Evolutionary conservation across 169 alveolate genomes (phyloP).

Genomic region (Plasmodium coatneyi): DNA sequence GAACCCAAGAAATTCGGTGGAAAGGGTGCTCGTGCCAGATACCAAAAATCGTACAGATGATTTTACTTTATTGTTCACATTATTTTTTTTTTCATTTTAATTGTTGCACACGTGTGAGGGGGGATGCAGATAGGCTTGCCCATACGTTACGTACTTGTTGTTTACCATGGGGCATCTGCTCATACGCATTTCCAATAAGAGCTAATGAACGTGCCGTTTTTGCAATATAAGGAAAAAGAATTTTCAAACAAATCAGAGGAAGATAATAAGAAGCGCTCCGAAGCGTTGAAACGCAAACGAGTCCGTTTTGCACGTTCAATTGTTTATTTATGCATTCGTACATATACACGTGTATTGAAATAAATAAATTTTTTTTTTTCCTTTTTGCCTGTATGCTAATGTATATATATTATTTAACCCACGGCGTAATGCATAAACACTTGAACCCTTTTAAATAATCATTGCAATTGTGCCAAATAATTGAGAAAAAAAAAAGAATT

Average conservation of each 20-base stretch:
- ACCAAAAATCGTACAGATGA: constrained; percentile 99
- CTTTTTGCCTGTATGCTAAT: not conserved
- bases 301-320: not conserved
- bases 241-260: not conserved
- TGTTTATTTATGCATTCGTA: not conserved
- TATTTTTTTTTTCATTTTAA: not conserved
- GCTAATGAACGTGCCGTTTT: not conserved
- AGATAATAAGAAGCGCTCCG: not conserved
- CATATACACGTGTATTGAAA: not conserved
- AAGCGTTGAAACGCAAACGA: not conserved
- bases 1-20: constrained; percentile 99
- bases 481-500: not conserved
- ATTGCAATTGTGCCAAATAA: not conserved
- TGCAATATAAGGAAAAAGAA: not conserved
- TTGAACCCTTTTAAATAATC: not conserved
- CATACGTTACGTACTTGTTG: not conserved
- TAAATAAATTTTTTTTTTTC: not conserved
- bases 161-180: not conserved
- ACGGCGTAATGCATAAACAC: not conserved
- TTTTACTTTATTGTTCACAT: not conserved
- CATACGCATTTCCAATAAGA: not conserved
- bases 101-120: not conserved
- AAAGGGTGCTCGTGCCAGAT: constrained; percentile 98
- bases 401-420: not conserved
- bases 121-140: not conserved